Evolutionary conservation across 495 filamentous ascomycete genomes (phyloP).

Genomic region (Friedmanniomyces simplex): DNA sequence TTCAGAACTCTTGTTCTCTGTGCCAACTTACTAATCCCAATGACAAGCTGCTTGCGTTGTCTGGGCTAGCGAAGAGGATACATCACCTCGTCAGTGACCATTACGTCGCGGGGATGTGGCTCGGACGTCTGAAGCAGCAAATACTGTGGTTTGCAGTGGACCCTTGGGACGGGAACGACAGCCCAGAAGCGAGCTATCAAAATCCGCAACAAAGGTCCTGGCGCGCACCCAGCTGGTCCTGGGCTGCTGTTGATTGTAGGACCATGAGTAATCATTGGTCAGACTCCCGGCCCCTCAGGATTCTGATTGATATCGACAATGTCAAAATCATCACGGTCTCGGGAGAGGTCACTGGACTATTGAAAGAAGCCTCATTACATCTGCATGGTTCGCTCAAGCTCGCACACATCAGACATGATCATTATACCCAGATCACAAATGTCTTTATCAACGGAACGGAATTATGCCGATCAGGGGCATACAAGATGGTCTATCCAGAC

Average conservation of each 20-base stretch:
- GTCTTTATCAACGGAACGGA: neutral
- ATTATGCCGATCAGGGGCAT: neutral
- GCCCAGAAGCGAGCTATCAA: neutral
- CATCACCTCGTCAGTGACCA: neutral
- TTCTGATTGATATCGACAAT: neutral
- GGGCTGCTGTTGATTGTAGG: neutral
- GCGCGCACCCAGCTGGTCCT: neutral
- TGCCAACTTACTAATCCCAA: slow-evolving; percentile 10
- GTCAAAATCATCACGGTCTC: neutral
- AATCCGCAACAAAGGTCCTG: neutral
- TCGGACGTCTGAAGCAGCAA: neutral
- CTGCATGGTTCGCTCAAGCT: neutral
- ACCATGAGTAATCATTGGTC: neutral
- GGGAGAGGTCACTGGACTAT: neutral
- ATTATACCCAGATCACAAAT: neutral
- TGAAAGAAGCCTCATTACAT: neutral
- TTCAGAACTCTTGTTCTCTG: slow-evolving; percentile 10
- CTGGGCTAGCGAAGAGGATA: slow-evolving; percentile 21
- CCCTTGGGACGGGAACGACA: neutral
- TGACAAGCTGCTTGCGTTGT: slow-evolving; percentile 24
- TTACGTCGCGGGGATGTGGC: slow-evolving; percentile 5
- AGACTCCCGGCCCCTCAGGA: neutral
- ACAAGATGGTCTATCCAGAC: neutral
- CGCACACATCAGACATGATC: neutral
- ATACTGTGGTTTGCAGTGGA: neutral